Percentiles rank a stretch among this genome's conserved stretches.
Conservation (phyloP, 371 early-diverging fungal species). For the Lichtheimia hyalospora region DNA sequence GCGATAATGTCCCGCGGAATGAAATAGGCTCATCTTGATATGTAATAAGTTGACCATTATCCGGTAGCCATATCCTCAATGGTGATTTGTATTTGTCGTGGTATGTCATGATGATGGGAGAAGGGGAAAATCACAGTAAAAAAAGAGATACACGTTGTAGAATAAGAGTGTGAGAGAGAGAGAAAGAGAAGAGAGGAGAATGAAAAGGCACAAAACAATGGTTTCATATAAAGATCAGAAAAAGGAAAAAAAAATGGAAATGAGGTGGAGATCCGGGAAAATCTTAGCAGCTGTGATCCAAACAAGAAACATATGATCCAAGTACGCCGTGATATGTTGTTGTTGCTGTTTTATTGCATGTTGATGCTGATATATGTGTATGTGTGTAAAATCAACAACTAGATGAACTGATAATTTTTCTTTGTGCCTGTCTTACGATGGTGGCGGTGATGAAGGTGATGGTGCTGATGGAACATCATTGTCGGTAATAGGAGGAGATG, state of each 20-base stretch:
- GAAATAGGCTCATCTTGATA: conserved; percentile 36
- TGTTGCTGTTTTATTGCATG: conserved; percentile 1
- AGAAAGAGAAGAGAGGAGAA: neutral
- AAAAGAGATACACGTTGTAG: neutral
- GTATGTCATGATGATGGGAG: neutral
- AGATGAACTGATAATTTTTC: neutral
- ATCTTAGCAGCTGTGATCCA: too few relatives aligned
- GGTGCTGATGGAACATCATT: neutral
- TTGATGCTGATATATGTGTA: conserved; percentile 1
- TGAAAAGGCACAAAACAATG: neutral
- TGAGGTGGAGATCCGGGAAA: too few relatives aligned
- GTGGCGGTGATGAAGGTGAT: neutral
- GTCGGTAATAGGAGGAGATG: neutral
- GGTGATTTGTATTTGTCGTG: neutral
- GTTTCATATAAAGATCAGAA: neutral
- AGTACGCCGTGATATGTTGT: neutral
- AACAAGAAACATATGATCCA: too few relatives aligned
- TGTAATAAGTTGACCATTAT: conserved; percentile 26
- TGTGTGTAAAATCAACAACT: neutral
- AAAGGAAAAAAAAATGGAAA: neutral
- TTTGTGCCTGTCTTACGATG: neutral
- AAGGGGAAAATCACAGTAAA: too few relatives aligned
- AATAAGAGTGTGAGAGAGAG: neutral
- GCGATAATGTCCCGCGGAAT: conserved; percentile 35
- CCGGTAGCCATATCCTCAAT: conserved; percentile 13